Conservation (phyloP, 257 asterid species). For the Gentiana dahurica region DNA sequence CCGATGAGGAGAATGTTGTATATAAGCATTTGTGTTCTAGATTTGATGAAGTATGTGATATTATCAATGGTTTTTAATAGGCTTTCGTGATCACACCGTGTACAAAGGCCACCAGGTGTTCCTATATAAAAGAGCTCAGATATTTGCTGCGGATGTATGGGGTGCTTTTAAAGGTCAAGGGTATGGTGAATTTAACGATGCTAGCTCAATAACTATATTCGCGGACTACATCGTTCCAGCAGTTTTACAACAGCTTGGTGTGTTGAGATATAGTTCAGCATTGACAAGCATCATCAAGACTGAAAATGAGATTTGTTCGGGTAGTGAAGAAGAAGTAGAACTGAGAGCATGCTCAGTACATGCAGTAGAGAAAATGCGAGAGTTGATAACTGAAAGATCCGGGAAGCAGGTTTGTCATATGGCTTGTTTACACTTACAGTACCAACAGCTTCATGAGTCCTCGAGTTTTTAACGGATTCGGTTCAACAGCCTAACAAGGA, state of each 20-base stretch:
- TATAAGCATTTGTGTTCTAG: too few relatives aligned
- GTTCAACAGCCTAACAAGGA: background rate
- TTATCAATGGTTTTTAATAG: conserved; percentile 23
- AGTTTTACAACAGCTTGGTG: conserved; percentile 87
- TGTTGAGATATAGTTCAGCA: conserved; percentile 56
- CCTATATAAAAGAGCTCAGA: conserved; percentile 98
- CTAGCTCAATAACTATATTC: conserved; percentile 73
- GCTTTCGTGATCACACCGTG: conserved; percentile 87
- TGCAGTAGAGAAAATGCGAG: conserved; percentile 90
- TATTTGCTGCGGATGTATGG: conserved; percentile 95
- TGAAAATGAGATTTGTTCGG: conserved; percentile 53
- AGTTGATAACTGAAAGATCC: conserved; percentile 40
- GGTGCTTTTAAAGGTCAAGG: conserved; percentile 95
- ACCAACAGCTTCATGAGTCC: background rate
- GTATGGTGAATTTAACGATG: conserved; percentile 74
- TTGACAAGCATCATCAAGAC: conserved; percentile 35
- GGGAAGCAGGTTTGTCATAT: conserved; percentile 62
- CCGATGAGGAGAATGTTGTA: background rate
- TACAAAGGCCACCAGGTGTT: conserved; percentile 95
- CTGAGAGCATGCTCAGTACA: conserved; percentile 82
- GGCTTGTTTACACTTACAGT: background rate
- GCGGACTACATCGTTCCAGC: conserved; percentile 98
- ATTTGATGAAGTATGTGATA: background rate
- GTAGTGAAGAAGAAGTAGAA: conserved; percentile 97
- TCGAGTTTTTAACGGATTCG: background rate